Evolutionary conservation across 2,329 filamentous ascomycete genomes (phyloP).

Genomic region (Cercospora zeae-maydis): DNA sequence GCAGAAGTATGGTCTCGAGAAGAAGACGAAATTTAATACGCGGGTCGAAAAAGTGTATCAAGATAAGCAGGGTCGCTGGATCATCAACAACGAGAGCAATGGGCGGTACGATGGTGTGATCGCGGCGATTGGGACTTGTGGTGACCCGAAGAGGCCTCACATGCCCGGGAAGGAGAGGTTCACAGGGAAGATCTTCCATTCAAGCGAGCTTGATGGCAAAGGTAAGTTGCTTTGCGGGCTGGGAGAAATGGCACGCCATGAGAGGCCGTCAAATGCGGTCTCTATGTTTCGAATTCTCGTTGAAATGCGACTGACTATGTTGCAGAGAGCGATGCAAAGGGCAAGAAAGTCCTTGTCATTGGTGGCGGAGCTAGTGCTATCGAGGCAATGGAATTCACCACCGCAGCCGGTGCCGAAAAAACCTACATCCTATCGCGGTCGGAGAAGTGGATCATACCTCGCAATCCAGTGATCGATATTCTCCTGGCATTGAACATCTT

Average conservation of each 20-base stretch:
- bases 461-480: conserved; percentile 70
- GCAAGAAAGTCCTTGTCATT: conserved; percentile 74
- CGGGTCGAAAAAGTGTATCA: conserved; percentile 67
- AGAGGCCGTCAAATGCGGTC: conserved; percentile 65
- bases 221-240: conserved; percentile 54
- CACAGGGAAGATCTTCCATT: conserved; percentile 70
- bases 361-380: conserved; percentile 79
- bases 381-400: conserved; percentile 77
- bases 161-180: conserved; percentile 70
- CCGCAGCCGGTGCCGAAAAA: conserved; percentile 61
- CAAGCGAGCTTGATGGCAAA: conserved; percentile 71
- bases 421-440: conserved; percentile 67
- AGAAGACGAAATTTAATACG: conserved; percentile 68
- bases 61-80: conserved; percentile 66
- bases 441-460: conserved; percentile 48
- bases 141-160: conserved; percentile 68
- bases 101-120: conserved; percentile 77
- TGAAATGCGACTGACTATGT: neutral
- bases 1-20: conserved; percentile 69
- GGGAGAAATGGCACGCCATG: conserved; percentile 77
- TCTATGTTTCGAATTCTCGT: neutral
- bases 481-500: conserved; percentile 75
- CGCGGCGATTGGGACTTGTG: conserved; percentile 75
- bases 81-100: conserved; percentile 67
- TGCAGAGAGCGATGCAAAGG: conserved; percentile 55